phyloP scores from a whole-genome alignment of 441 rosid species.

The Corymbia calophylla region DNA sequence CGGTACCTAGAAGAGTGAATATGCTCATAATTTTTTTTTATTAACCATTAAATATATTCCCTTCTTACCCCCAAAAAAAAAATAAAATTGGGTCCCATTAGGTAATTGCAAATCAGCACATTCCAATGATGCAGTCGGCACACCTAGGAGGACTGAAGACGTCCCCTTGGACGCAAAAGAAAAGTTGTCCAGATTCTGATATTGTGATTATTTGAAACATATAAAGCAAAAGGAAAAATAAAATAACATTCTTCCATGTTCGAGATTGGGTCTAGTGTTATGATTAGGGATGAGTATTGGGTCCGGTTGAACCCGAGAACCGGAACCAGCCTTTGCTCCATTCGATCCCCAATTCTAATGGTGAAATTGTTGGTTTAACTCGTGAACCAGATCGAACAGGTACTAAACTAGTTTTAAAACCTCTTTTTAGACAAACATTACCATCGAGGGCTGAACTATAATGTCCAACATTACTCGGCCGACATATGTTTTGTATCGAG shows the following conservation, averaged over 20 bases:
- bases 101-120: not conserved
- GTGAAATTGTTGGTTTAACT: no score
- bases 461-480: rapidly evolving
- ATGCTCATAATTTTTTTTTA: not conserved
- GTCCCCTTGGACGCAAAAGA: not conserved
- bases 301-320: not conserved
- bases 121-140: not conserved
- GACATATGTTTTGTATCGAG: rapidly evolving
- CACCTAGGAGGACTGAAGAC: not conserved
- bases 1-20: not conserved
- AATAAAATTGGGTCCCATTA: not conserved
- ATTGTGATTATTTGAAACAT: not conserved
- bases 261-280: rapidly evolving
- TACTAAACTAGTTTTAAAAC: not conserved
- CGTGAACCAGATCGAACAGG: rapidly evolving
- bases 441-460: not conserved
- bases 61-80: not conserved
- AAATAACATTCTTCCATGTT: not conserved
- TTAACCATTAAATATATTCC: not conserved
- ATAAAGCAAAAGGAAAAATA: not conserved
- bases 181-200: not conserved
- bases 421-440: not conserved
- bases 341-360: not conserved
- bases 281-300: not conserved
- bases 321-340: rapidly evolving